Evolutionary conservation across 2,329 filamentous ascomycete genomes (phyloP).

Genomic region (Fusarium humuli): DNA sequence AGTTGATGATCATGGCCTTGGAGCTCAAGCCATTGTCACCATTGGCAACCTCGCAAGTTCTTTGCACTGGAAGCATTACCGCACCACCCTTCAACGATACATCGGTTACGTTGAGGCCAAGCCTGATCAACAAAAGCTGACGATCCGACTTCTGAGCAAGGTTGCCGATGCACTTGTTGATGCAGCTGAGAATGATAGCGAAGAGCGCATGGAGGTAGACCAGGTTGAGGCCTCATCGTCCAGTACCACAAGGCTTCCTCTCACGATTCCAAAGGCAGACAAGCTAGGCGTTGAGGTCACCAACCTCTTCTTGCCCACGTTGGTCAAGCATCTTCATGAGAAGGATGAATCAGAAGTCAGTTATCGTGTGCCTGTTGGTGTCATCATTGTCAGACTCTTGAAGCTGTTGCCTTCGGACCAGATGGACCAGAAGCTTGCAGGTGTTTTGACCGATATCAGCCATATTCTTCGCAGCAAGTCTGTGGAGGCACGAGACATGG

Average conservation of each 20-base stretch:
- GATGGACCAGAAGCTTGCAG: conserved; percentile 79
- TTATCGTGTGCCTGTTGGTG: conserved; percentile 87
- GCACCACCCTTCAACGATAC: conserved; percentile 84
- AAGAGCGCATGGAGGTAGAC: conserved; percentile 59
- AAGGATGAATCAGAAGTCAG: conserved; percentile 97
- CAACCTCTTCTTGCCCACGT: conserved; percentile 79
- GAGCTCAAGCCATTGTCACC: conserved; percentile 85
- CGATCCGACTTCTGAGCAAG: conserved; percentile 83
- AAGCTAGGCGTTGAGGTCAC: conserved; percentile 80
- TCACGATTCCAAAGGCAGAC: conserved; percentile 72
- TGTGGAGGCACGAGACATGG: conserved; percentile 90
- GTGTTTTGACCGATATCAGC: conserved; percentile 90
- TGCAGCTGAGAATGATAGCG: conserved; percentile 59
- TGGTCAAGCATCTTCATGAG: conserved; percentile 88
- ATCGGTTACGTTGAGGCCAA: conserved; percentile 84
- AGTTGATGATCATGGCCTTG: conserved; percentile 83
- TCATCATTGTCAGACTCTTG: conserved; percentile 89
- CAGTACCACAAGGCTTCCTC: conserved; percentile 63
- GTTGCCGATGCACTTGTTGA: conserved; percentile 80
- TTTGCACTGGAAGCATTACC: conserved; percentile 91
- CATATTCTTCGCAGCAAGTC: conserved; percentile 91
- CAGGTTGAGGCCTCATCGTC: conserved; percentile 43
- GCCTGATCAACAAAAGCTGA: conserved; percentile 84
- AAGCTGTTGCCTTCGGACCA: conserved; percentile 80
- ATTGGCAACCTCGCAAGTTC: conserved; percentile 80